Evolutionary conservation across 2,329 filamentous ascomycete genomes (phyloP).

Genomic region (Dichotomopilus funicola): DNA sequence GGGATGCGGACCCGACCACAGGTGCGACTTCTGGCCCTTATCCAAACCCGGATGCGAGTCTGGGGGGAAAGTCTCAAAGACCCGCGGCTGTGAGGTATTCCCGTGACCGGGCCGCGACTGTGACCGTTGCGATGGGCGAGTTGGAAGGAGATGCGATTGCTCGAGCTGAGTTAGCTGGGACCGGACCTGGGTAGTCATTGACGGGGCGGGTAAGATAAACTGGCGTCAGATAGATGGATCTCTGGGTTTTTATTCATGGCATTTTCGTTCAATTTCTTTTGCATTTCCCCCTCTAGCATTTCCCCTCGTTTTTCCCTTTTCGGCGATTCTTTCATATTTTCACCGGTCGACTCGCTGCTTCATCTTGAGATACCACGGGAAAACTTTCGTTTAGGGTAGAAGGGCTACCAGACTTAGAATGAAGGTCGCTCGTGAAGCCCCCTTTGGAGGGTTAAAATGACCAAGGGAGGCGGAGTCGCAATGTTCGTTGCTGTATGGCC

Average conservation of each 20-base stretch:
- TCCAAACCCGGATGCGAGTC: not conserved
- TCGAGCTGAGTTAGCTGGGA: not conserved
- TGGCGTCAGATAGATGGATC: not conserved
- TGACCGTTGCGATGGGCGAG: not conserved
- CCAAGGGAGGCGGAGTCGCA: too few species aligned
- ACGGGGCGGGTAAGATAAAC: not conserved
- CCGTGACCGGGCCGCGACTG: not conserved
- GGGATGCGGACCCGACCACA: too few species aligned
- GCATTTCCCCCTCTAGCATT: not conserved
- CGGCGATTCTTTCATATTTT: not conserved
- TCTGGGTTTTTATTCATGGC: too few species aligned
- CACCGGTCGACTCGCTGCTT: not conserved
- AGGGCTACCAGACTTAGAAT: too few species aligned
- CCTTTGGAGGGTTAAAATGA: too few species aligned
- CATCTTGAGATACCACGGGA: not conserved
- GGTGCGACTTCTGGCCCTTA: too few species aligned
- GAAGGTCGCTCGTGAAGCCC: not conserved
- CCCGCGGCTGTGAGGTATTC: not conserved
- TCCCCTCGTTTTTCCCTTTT: not conserved
- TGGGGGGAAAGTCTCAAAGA: not conserved
- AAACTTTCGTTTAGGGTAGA: slow-evolving; percentile 1
- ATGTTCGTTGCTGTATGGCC: too few species aligned
- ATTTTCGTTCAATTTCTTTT: not conserved
- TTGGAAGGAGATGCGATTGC: not conserved
- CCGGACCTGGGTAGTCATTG: not conserved